Evolutionary conservation across 2,329 filamentous ascomycete genomes (phyloP).

Genomic region (Escovopsis sp.): DNA sequence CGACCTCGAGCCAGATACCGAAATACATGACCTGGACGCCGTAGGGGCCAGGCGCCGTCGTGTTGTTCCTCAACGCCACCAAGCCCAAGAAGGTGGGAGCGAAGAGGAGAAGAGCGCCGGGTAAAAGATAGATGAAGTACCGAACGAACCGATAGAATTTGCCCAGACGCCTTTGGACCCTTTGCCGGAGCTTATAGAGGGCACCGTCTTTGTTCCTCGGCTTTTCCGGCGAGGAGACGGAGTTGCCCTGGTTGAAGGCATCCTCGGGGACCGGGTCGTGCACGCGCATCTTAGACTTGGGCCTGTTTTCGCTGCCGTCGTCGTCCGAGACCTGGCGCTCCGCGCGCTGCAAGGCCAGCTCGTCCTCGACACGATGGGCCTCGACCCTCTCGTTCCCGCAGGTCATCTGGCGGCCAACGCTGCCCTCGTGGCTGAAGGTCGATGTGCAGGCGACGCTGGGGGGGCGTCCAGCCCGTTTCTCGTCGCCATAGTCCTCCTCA

Average conservation of each 20-base stretch:
- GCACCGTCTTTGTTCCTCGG: conserved; percentile 19
- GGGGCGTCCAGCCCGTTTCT: conserved; percentile 8
- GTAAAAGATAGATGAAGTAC: conserved; percentile 34
- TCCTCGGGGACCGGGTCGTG: conserved; percentile 27
- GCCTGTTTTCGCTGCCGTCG: conserved; percentile 18
- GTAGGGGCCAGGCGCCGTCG: conserved; percentile 46
- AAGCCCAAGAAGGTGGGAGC: conserved; percentile 31
- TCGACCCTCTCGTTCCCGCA: conserved; percentile 18
- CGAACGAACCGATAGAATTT: conserved; percentile 36
- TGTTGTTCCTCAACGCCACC: conserved; percentile 22
- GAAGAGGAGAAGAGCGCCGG: conserved; percentile 28
- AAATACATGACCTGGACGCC: conserved; percentile 80
- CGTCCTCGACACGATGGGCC: conserved; percentile 28
- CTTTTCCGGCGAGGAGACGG: conserved; percentile 15
- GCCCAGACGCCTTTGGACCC: conserved; percentile 16
- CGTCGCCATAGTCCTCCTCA: conserved; percentile 1
- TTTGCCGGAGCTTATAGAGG: conserved; percentile 27
- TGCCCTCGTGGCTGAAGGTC: conserved; percentile 10
- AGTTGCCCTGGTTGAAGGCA: conserved; percentile 26
- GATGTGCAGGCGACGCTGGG: conserved; percentile 18
- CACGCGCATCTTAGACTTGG: conserved; percentile 15
- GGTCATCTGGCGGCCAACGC: conserved; percentile 9
- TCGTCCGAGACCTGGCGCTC: conserved; percentile 31
- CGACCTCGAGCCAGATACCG: conserved; percentile 83
- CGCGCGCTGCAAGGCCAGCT: conserved; percentile 33